These are phyloP conservation scores for Deuterostichococcus epilithicus DNA, from an alignment of 139 green algal genomes.

Conservation along the genomic window DNA sequence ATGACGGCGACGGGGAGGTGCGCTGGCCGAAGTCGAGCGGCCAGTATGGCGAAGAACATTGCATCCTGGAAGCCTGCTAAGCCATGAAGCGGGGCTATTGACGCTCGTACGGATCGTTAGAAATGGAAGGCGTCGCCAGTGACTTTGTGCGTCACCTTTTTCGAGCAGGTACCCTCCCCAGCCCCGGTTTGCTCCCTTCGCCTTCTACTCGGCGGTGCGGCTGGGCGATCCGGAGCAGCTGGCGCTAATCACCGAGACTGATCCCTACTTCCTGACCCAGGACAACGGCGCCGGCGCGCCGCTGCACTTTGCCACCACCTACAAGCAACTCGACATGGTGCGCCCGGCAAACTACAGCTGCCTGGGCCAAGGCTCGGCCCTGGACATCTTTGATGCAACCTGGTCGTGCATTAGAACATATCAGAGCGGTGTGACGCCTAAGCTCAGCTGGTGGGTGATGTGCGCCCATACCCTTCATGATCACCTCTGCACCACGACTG, in stretches of 20 bases:
- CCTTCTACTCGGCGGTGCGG: slow-evolving; percentile 76
- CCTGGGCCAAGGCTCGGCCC: background rate
- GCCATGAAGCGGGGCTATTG: too few relatives aligned
- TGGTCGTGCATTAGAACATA: too few relatives aligned
- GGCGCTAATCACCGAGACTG: slow-evolving; percentile 73
- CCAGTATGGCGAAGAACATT: background rate
- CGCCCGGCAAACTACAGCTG: slow-evolving; percentile 3
- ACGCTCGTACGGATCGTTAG: background rate
- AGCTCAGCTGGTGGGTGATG: too few relatives aligned
- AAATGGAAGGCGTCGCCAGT: background rate
- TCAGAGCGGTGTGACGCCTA: too few relatives aligned
- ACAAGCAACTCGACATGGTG: slow-evolving; percentile 93
- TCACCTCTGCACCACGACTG: too few relatives aligned
- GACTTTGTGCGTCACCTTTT: background rate
- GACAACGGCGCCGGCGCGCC: slow-evolving; percentile 89
- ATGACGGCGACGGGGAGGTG: slow-evolving; percentile 51
- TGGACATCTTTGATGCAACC: too few relatives aligned
- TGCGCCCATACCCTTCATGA: too few relatives aligned
- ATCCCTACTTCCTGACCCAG: slow-evolving; percentile 90
- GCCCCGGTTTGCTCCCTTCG: slow-evolving; percentile 69
- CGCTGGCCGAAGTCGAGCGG: background rate
- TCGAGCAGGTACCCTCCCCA: slow-evolving; percentile 64
- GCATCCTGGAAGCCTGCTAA: too few relatives aligned
- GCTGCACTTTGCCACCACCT: slow-evolving; percentile 89
- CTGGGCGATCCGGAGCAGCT: slow-evolving; percentile 83